Base-by-base conservation (phyloP, 169 alveolate genomes). In the Plasmodium cynomolgi region DNA sequence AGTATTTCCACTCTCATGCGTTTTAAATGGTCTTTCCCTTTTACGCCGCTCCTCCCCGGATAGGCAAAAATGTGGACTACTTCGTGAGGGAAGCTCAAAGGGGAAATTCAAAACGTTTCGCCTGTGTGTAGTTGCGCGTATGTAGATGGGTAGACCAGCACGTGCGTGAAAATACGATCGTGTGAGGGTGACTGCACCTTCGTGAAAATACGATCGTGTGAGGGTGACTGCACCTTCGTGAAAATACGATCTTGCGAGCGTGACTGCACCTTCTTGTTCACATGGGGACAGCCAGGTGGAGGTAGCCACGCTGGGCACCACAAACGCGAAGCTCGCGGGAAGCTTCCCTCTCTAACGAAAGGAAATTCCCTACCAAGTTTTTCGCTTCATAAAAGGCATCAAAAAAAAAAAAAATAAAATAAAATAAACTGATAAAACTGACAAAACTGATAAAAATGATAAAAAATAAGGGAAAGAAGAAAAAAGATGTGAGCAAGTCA, bases 381-480 rank as follows among this genome's bases (percentile, higher is more conserved):
- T 47, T 50, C 77, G 20, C 62, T 47, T 81, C 56, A 81, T 26
- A 47, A 9, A 17, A n/a, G n/a, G 62, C 29, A n/a, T 15, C 26
- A 8, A 26, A 26, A n/a, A 81, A 31, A 81, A n/a, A 81, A 81
- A 47, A 39, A 15, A 79, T 33, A 0, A 79, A 20, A 81, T 15
- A 37, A 80, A 34, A 3, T 15, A 77, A 11, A 50, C n/a, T n/a
- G n/a, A n/a, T n/a, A n/a, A n/a, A n/a, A n/a, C n/a, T n/a, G n/a
- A n/a, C n/a, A n/a, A n/a, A n/a, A n/a, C n/a, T n/a, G n/a, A n/a
- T n/a, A 26, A 82, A 83, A 84, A 84, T 68, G 82, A 84, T 84
- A 81, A 81, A 81, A 47, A 54, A 81, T 84, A 84, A n/a, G 50
- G 68, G n/a, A 15, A 58, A 23, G 83, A 85, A 85, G 68, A 77